Evolutionary conservation across 129 eudicot genomes (phyloP), one percentile per base, ranked within the genome.

Genomic region (Solidago caesia): DNA sequence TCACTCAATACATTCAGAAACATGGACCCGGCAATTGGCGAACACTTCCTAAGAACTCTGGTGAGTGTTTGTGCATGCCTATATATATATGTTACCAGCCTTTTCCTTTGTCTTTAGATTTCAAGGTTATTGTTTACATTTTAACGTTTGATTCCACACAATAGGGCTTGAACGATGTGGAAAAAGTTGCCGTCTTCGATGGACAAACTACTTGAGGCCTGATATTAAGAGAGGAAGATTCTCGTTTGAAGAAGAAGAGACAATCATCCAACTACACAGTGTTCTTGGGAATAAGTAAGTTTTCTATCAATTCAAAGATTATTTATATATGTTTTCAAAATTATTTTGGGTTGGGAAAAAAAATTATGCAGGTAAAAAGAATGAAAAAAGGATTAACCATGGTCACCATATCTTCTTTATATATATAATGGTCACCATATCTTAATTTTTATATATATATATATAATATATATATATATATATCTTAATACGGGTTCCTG

Each of bases 181-280:
- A 55, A 86, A 89, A 78, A 85, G 93, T 55, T 88, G 93, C 68
- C 89, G 93, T 7, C 89, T 88, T 45, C 83, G 90, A 55, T 89
- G 96, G 96, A 87, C 89, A 9, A 89, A 89, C 78, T 89, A 89
- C 78, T 48, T 89, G 74, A 86, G 91, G 78, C 96, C 96, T 11
- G 96, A 89, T 78, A 89, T 89, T 64, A 89, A 86, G 82, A 86
- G 96, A 76, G 91, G 96, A 41, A 73, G 92, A 72, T 86, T 89
- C 71, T 80, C 92, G 9, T 89, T 89, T 78, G 96, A 89, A 65
- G 96, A 89, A 78, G 96, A 89, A 64, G 96, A 89, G 77, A 80
- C 86, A 52, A 89, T 89, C 15, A 86, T 86, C 59, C 96, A 89
- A 68, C 84, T 86, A 8, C 96, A 89, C 44, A 84, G 96, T 73